These are phyloP conservation scores for Bacterosira constricta DNA, from an alignment of 108 stramenopile species.

Conservation along the genomic window DNA sequence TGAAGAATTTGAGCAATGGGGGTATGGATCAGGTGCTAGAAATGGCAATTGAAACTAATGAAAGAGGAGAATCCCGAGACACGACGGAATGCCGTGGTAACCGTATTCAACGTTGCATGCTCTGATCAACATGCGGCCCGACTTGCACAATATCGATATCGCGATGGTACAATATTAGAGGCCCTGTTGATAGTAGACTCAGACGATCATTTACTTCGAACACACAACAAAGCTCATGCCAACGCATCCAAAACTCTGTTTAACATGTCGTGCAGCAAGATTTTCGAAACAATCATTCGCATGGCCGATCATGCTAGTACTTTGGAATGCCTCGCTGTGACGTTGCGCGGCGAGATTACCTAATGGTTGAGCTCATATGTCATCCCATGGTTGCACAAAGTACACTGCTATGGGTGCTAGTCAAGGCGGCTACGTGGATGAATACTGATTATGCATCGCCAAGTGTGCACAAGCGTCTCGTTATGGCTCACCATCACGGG, in stretches of 20 bases:
- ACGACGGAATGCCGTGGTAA: conserved; percentile 49
- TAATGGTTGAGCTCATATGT: conserved; percentile 53
- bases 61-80: conserved; percentile 53
- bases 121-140: conserved; percentile 50
- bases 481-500: conserved; percentile 54
- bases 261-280: conserved; percentile 54
- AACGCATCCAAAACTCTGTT: conserved; percentile 56
- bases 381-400: conserved; percentile 47
- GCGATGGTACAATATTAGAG: background rate
- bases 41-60: conserved; percentile 51
- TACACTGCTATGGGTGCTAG: conserved; percentile 47
- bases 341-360: conserved; percentile 34
- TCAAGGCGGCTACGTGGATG: conserved; percentile 51
- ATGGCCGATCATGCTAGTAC: conserved; percentile 51
- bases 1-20: conserved; percentile 56
- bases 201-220: conserved; percentile 31
- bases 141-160: conserved; percentile 4
- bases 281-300: conserved; percentile 36
- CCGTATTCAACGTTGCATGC: conserved; percentile 56
- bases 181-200: conserved; percentile 22
- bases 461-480: too few relatives aligned
- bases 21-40: conserved; percentile 54
- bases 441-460: conserved; percentile 49
- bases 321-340: conserved; percentile 36
- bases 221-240: conserved; percentile 47